A percentile compares a stretch with the other conserved stretches of the same genome.
Conservation (phyloP, 2,329 filamentous ascomycete species). For the Fusarium napiforme region DNA sequence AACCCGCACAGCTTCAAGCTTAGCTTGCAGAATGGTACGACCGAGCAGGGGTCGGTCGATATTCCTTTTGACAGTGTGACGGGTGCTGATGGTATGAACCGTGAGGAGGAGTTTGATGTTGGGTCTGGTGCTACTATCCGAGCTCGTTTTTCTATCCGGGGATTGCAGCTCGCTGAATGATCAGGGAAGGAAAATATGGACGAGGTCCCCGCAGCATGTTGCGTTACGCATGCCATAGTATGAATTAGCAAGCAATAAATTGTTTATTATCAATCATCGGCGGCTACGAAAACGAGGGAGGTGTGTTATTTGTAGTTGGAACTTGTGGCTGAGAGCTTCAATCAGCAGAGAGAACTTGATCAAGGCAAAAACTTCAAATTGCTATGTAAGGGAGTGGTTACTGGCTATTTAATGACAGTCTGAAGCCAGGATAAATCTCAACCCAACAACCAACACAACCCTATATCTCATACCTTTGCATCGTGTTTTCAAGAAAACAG, state of each 20-base stretch:
- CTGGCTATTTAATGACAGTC: neutral
- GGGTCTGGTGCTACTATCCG: conserved; percentile 34
- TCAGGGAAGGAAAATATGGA: accelerated
- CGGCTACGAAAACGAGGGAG: too few species aligned
- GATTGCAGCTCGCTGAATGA: conserved; percentile 33
- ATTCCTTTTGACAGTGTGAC: conserved; percentile 28
- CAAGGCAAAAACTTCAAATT: neutral
- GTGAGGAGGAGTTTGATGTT: conserved; percentile 33
- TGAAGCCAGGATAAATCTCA: accelerated
- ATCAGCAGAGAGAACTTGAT: too few species aligned
- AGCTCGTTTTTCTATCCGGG: conserved; percentile 34
- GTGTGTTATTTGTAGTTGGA: too few species aligned
- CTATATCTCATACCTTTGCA: neutral
- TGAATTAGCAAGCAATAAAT: conserved; percentile 18
- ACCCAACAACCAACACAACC: accelerated
- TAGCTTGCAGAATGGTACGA: conserved; percentile 32
- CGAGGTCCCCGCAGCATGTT: neutral
- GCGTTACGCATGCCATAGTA: neutral
- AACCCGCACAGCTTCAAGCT: conserved; percentile 28
- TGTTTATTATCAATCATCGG: accelerated
- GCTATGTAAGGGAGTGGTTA: neutral
- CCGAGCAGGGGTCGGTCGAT: conserved; percentile 26
- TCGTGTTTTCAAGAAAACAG: too few species aligned
- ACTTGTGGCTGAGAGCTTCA: too few species aligned
- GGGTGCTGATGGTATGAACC: conserved; percentile 22